These are phyloP conservation scores for Saturnispora zaruensis DNA, from an alignment of 805 yeast species.

Conservation along the genomic window DNA sequence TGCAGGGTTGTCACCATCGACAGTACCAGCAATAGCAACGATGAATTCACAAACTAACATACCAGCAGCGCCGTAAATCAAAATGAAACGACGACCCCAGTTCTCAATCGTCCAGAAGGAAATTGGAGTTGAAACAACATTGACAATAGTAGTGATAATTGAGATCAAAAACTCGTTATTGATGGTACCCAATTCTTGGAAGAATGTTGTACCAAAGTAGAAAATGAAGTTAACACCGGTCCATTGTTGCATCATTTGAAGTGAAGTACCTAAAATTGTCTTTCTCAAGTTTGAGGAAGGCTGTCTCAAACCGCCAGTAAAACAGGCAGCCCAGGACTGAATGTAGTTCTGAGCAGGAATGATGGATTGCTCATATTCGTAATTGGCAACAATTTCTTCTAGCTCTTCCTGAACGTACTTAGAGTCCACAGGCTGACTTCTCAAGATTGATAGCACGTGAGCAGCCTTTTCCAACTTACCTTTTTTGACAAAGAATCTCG, in stretches of 20 bases:
- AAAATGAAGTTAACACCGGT: slow-evolving; percentile 70
- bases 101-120: slow-evolving; percentile 46
- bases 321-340: slow-evolving; percentile 35
- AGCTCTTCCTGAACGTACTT: slow-evolving; percentile 39
- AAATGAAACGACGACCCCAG: slow-evolving; percentile 48
- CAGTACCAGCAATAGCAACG: slow-evolving; percentile 35
- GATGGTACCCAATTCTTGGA: slow-evolving; percentile 40
- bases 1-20: slow-evolving; percentile 19
- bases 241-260: slow-evolving; percentile 55
- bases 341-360: slow-evolving; percentile 29
- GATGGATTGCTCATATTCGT: slow-evolving; percentile 34
- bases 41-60: slow-evolving; percentile 47
- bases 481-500: slow-evolving; percentile 57
- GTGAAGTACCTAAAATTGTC: slow-evolving; percentile 33
- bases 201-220: slow-evolving; percentile 64
- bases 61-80: slow-evolving; percentile 41
- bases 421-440: slow-evolving; percentile 40
- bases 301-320: slow-evolving; percentile 31
- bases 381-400: slow-evolving; percentile 42
- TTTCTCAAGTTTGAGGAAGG: slow-evolving; percentile 33
- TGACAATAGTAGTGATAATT: slow-evolving; percentile 43
- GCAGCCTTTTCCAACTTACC: slow-evolving; percentile 49
- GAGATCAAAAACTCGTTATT: slow-evolving; percentile 41
- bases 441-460: slow-evolving; percentile 42
- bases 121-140: slow-evolving; percentile 43